Percentiles rank a stretch among this genome's conserved stretches.
These are phyloP conservation scores for Chloris gayana DNA, from an alignment of 176 grass and related monocot species.

Conservation along the genomic window DNA sequence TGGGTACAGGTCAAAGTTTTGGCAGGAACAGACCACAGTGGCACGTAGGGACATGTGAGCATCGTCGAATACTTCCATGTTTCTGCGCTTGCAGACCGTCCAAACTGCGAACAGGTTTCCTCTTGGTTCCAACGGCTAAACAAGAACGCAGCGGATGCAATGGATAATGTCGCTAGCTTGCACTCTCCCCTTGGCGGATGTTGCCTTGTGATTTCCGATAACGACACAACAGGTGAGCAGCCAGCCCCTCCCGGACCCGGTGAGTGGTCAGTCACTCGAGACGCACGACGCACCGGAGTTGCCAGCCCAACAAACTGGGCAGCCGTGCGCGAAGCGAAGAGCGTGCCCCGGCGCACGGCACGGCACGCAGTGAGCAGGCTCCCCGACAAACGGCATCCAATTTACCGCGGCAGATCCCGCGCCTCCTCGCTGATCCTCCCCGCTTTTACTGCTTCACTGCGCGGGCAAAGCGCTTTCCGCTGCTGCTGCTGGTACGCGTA, in stretches of 20 bases:
- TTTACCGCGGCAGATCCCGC: conserved; percentile 11
- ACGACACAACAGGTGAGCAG: not conserved
- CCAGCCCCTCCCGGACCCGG: not conserved
- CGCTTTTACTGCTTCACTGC: not conserved
- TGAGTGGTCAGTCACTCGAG: not conserved
- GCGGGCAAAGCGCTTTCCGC: too few species aligned
- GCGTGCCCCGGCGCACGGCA: not conserved
- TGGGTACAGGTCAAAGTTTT: too few species aligned
- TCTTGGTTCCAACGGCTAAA: not conserved
- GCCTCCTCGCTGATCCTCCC: not conserved
- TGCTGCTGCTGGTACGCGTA: not conserved
- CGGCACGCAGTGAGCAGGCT: not conserved
- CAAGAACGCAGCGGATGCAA: not conserved
- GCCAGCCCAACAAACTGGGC: not conserved
- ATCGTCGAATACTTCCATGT: too few species aligned
- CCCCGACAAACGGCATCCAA: conserved; percentile 20
- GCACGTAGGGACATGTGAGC: too few species aligned
- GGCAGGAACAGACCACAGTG: too few species aligned
- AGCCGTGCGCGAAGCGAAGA: not conserved
- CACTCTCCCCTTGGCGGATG: not conserved
- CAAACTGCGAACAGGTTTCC: not conserved
- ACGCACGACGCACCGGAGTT: too few species aligned
- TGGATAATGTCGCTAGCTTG: not conserved
- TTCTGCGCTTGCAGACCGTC: too few species aligned
- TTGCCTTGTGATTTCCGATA: not conserved